These are phyloP conservation scores for Didymella arachidicola DNA, from an alignment of 2,329 filamentous ascomycete genomes.

Conservation along the genomic window DNA sequence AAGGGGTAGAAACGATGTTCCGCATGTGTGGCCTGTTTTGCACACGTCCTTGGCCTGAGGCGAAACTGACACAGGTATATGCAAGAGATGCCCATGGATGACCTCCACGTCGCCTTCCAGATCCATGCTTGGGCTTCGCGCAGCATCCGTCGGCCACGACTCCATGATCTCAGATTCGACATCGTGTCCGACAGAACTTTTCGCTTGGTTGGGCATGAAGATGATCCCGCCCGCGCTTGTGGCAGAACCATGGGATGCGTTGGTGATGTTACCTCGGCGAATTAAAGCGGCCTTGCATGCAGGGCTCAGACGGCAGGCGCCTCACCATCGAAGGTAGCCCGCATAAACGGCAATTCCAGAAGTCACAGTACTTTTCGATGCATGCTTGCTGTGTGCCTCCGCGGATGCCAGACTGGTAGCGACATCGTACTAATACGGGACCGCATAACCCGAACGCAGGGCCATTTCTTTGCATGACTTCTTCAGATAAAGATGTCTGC, in stretches of 20 bases:
- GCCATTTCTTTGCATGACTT: constrained; percentile 1
- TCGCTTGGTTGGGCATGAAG: constrained; percentile 31
- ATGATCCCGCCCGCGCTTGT: constrained; percentile 32
- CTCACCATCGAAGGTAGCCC: constrained; percentile 36
- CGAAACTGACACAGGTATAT: constrained; percentile 25
- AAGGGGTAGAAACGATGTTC: constrained; percentile 34
- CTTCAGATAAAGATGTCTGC: constrained; percentile 11
- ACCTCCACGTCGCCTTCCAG: constrained; percentile 4
- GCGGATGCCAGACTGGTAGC: constrained; percentile 9
- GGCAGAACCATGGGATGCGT: constrained; percentile 29
- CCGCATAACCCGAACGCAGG: constrained; percentile 34
- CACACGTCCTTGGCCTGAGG: constrained; percentile 27
- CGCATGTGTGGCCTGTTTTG: constrained; percentile 16
- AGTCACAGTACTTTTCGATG: constrained; percentile 25
- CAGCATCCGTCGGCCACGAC: constrained; percentile 24
- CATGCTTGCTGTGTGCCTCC: constrained; percentile 18
- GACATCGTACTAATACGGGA: constrained; percentile 19
- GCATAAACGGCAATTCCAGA: constrained; percentile 39
- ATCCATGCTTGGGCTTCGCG: constrained; percentile 17
- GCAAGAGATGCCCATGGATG: constrained; percentile 8
- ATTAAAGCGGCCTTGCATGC: constrained; percentile 33
- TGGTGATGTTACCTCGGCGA: constrained; percentile 38
- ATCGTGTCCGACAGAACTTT: constrained; percentile 25
- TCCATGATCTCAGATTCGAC: constrained; percentile 40
- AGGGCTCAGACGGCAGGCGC: constrained; percentile 41